Conservation (phyloP, 1,139 yeast species). For the Kodamaea arcana region DNA sequence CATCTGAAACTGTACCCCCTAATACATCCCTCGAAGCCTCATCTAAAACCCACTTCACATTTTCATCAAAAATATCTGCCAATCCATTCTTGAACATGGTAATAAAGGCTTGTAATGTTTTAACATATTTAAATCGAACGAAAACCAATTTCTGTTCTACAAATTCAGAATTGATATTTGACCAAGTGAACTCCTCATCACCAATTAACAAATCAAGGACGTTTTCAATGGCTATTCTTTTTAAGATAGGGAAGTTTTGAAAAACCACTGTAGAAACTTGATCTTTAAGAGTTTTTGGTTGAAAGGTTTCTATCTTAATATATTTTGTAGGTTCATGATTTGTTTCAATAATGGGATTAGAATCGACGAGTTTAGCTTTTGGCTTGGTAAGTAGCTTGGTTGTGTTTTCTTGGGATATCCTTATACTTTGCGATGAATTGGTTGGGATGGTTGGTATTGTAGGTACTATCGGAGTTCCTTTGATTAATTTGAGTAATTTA, state of each 20-base stretch:
- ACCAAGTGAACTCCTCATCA: constrained; percentile 17
- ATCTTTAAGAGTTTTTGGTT: constrained; percentile 31
- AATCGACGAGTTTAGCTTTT: constrained; percentile 8
- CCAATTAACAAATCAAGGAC: constrained; percentile 15
- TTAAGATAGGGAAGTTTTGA: constrained; percentile 31
- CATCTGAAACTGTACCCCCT: neutral
- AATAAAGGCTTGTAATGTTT: constrained; percentile 14
- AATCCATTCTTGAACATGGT: constrained; percentile 2
- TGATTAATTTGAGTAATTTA: constrained; percentile 3
- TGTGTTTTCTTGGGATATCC: constrained; percentile 15
- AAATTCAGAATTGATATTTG: constrained; percentile 24
- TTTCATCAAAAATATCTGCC: neutral
- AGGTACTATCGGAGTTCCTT: neutral
- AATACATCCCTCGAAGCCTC: neutral
- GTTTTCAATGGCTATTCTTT: constrained; percentile 26
- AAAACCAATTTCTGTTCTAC: constrained; percentile 25
- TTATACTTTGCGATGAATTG: neutral
- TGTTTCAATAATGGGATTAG: constrained; percentile 2
- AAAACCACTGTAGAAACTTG: constrained; percentile 36
- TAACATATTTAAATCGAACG: constrained; percentile 21
- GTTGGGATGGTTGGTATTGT: neutral
- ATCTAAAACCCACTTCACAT: neutral
- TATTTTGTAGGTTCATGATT: constrained; percentile 8
- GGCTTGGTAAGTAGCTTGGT: constrained; percentile 14
- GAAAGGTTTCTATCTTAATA: constrained; percentile 24